Base-by-base conservation (phyloP, 2,329 filamentous ascomycete species). In the Colletotrichum magnum region DNA sequence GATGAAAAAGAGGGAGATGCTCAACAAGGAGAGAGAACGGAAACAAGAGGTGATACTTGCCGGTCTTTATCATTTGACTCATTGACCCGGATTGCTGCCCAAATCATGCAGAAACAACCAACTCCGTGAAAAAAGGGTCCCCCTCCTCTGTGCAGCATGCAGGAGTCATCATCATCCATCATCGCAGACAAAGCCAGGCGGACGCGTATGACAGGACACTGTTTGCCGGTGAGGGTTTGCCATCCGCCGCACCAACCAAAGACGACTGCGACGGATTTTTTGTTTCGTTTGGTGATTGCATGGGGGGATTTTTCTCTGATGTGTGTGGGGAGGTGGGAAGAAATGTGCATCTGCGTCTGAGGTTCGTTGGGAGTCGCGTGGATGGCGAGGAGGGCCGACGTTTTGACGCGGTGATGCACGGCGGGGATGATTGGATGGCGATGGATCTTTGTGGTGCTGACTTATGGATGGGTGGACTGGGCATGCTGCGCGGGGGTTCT, bases 271-370 rank as follows among this genome's bases (percentile, higher is more conserved):
- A 36, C 21, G 10, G 1, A 15, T 47, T 39, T 18, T 32, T 10
- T 56, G 51, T 65, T 39, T 36, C 32, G 32, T 65, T 58, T 68
- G 60, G 65, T 32, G 21, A 36, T 48, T 68, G 61, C 65, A 50
- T 4, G 64, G 64, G 28, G 12, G 10, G 4, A 15, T 15, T 43
- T 13, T n/a, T 36, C 7, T 36, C 32, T 12, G 32, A 36, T 36
- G 32, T 36, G 32, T 36, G 32, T 36, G 32, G 32, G 10, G 32
- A 36, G 7, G 9, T 36, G 32, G 32, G 32, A 36, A 36, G 32
- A 10, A 36, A 43, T 43, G 41, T 5, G 15, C 41, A n/a, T 43
- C 15, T 15, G 41, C 16, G 13, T 43, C 41, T 16, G 41, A 43
- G 41, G 41, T 43, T n/a, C 9, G 32, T 39, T 28, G 32, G 4